Evolutionary conservation across 768 basidiomycete species (phyloP), one percentile per base, ranked within the genome.

Genomic region (Sarcomyxa edulis): DNA sequence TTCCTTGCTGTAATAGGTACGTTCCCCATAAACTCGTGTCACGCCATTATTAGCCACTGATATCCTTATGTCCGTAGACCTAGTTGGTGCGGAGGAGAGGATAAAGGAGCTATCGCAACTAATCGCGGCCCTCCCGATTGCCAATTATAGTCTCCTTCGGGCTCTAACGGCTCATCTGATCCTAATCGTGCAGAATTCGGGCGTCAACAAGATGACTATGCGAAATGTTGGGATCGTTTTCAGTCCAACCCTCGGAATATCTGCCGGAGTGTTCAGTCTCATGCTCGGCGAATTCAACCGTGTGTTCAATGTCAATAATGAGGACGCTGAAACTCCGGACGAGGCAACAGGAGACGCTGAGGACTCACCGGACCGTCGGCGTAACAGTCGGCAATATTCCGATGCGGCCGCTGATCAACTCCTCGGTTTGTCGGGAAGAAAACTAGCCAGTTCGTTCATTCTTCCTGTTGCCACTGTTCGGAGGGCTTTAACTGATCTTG

Each of bases 181-280:
- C 48, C 71, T 93, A 30, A 87, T 99, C 50, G 92, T 98, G 31
- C 84, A 91, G 60, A 93, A 98, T 55, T 78, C 92, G 12, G 51
- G 72, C 29, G 65, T 85, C 42, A 96, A 96, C 78, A 98, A 94
- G 70, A 99, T 99, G 96, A 94, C 87, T 28, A 84, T 98, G 78
- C 81, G 95, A 32, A 99, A 99, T 57, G 91, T 99, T 19, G 94
- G 95, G 12, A 98, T 99, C 44, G 95, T 98, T 16, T 97, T 98
- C 65, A 94, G 92, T 48, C 96, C 96, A 2, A 98, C 96, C 0
- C 70, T 99, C 9, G 93, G 92, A 30, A 96, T 99, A 50, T 95
- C 95, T n/a, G 95, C 95, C 3, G 91, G 91, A 6, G 88, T 97
- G 29, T 94, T 98, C 62, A 92, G 89, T 53, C 65, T 96, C 46